Base-by-base conservation (phyloP, 345 rosid species). In the Citrus mangshanensis region DNA sequence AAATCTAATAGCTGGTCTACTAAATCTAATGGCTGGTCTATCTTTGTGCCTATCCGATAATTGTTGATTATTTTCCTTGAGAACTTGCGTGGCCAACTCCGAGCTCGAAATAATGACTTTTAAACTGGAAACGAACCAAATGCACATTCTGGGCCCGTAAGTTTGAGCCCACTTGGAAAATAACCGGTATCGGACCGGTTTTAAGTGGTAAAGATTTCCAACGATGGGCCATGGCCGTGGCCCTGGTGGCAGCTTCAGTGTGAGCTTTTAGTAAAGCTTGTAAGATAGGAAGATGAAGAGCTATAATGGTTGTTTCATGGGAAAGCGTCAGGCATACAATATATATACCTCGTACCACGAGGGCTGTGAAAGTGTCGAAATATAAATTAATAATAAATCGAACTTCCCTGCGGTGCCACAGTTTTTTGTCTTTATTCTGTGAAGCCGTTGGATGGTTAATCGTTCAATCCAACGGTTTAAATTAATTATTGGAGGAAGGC, bases 41-140 rank as follows among this genome's bases (percentile, higher is more conserved):
- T 4, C 49, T 46, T 59, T 70, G 19, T 42, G 16, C 37, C 60
- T 25, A 13, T 70, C 22, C 25, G 60, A 30, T 24, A 70, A 28
- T 30, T 70, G 74, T 46, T 46, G 74, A 34, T 42, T 60, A 7
- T 70, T 70, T 25, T 70, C 55, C 46, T 70, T 70, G 6, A 70
- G 56, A 22, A 70, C 35, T 70, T 37, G 30, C 38, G 8, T 24
- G 16, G 74, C 60, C 32, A 46, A 54, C 25, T 70, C 60, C 14
- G 74, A 70, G 58, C 58, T 70, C 10, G 58, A 42, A 5, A 40
- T 55, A 12, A 40, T 30, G 9, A 70, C 34, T 9, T 70, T 70
- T n/a, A 70, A 42, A 19, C 4, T 24, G 7, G 59, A 70, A 42
- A 59, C 58, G 34, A 70, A 24, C 74, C 74, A 70, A 7, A 70